These are phyloP conservation scores for Phycomyces blakesleeanus DNA, from an alignment of 192 early-diverging fungal species.

Conservation along the genomic window DNA sequence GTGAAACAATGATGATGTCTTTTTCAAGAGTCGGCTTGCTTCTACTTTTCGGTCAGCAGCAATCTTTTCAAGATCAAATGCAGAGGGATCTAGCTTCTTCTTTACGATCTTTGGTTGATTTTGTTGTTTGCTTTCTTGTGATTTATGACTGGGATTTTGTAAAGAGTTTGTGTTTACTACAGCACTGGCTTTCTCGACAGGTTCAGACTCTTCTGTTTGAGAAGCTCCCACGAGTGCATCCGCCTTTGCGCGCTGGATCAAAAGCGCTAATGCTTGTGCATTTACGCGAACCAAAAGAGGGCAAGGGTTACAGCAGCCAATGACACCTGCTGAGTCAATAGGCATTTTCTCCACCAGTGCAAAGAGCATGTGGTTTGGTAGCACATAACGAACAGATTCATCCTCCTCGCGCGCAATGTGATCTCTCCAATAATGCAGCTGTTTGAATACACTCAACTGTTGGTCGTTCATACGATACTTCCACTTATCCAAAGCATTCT, in stretches of 20 bases:
- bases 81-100: constrained; percentile 9
- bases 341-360: constrained; percentile 72
- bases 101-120: no score
- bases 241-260: constrained; percentile 42
- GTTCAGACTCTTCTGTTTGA: not conserved
- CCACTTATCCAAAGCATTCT: constrained; percentile 60
- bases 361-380: constrained; percentile 90
- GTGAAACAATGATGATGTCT: constrained; percentile 8
- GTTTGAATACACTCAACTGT: constrained; percentile 78
- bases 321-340: constrained; percentile 55
- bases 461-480: constrained; percentile 46
- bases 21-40: not conserved
- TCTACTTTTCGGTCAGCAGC: not conserved
- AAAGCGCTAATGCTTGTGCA: constrained; percentile 64
- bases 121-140: not conserved
- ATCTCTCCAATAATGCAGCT: constrained; percentile 92
- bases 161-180: not conserved
- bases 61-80: constrained; percentile 19
- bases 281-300: constrained; percentile 86
- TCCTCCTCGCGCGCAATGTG: constrained; percentile 87
- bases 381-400: constrained; percentile 82
- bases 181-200: not conserved
- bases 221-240: not conserved
- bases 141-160: not conserved
- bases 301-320: constrained; percentile 72